These are phyloP conservation scores for Barnettozyma pratensis DNA, from an alignment of 805 yeast genomes.

Conservation along the genomic window DNA sequence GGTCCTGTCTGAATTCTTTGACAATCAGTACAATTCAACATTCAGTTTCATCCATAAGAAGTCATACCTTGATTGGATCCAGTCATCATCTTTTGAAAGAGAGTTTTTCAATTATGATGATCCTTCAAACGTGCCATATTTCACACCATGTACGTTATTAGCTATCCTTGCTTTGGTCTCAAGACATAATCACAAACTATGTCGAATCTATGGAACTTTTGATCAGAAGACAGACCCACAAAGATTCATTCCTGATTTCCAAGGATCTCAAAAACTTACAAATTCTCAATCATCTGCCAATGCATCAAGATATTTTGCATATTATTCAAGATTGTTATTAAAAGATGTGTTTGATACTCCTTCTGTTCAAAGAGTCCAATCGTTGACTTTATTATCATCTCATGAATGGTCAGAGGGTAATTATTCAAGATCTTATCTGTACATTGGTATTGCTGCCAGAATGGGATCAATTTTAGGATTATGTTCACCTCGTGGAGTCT, in stretches of 20 bases:
- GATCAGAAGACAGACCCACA: constrained; percentile 27
- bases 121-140: constrained; percentile 10
- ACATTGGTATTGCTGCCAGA: constrained; percentile 37
- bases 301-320: constrained; percentile 36
- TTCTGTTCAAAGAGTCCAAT: constrained; percentile 34
- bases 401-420: constrained; percentile 40
- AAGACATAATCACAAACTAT: constrained; percentile 29
- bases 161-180: constrained; percentile 34
- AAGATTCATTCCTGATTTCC: constrained; percentile 23
- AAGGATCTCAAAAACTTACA: neutral
- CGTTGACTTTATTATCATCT: constrained; percentile 31
- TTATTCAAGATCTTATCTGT: constrained; percentile 31
- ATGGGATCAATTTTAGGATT: constrained; percentile 34
- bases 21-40: constrained; percentile 9
- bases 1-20: constrained; percentile 6
- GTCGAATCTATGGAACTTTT: constrained; percentile 29
- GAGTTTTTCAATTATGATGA: constrained; percentile 16
- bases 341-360: constrained; percentile 35
- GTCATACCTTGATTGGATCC: constrained; percentile 9
- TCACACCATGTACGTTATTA: constrained; percentile 21
- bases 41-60: constrained; percentile 11
- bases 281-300: constrained; percentile 22
- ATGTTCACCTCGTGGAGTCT: constrained; percentile 20
- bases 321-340: constrained; percentile 31
- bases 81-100: constrained; percentile 4